Conservation (phyloP, 2,329 filamentous ascomycete species). For the Curvularia hawaiiensis region DNA sequence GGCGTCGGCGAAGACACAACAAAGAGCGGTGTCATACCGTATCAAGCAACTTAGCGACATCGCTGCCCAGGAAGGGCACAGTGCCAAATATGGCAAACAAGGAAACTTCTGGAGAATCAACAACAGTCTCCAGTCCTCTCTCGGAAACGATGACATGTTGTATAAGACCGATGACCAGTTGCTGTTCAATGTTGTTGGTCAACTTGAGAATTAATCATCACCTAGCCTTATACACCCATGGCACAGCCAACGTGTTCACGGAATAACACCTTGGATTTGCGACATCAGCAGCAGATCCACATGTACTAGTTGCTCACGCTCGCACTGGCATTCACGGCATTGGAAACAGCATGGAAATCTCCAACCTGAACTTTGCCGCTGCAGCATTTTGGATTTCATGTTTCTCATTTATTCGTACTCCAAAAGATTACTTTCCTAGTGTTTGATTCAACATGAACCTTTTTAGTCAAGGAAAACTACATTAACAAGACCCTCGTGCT, state of each 20-base stretch:
- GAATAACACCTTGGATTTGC: neutral
- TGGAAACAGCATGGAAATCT: slow-evolving; percentile 1
- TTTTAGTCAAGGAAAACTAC: neutral
- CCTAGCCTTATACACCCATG: neutral
- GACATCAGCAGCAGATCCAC: neutral
- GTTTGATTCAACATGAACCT: neutral
- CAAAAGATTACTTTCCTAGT: neutral
- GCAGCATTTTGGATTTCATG: neutral
- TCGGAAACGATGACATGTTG: slow-evolving; percentile 52
- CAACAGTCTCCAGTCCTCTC: slow-evolving; percentile 49
- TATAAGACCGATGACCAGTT: slow-evolving; percentile 45
- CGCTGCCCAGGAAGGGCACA: slow-evolving; percentile 43
- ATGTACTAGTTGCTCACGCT: neutral
- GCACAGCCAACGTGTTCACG: neutral
- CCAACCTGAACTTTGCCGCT: neutral
- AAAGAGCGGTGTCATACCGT: slow-evolving; percentile 55
- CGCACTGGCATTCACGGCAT: neutral
- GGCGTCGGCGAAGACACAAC: slow-evolving; percentile 61
- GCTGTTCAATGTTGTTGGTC: slow-evolving; percentile 37
- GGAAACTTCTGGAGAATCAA: slow-evolving; percentile 46
- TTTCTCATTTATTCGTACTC: neutral
- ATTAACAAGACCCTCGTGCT: neutral
- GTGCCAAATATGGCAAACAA: slow-evolving; percentile 31
- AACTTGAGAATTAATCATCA: slow-evolving; percentile 26
- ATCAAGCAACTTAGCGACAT: slow-evolving; percentile 53